phyloP scores from a whole-genome alignment of 441 rosid genomes.

The Corymbia citriodora region DNA sequence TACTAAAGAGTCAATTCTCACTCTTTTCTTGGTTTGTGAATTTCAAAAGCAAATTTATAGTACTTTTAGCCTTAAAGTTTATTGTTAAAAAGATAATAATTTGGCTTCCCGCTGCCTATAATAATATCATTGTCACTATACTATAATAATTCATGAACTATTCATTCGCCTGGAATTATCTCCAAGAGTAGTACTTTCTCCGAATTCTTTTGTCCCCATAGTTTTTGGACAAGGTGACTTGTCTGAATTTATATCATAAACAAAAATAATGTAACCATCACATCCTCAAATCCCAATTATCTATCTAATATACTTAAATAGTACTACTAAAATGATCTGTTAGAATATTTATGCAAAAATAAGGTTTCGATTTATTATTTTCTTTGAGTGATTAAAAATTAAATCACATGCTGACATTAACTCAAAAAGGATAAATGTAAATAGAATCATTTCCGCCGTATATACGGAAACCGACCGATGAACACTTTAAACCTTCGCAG shows the following conservation, averaged over 20 bases:
- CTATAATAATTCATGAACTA: not conserved
- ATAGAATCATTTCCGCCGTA: not conserved
- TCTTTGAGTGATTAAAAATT: not conserved
- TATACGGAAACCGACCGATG: not conserved
- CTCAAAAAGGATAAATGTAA: not conserved
- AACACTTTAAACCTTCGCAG: not conserved
- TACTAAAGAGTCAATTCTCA: not conserved
- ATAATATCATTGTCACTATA: not conserved
- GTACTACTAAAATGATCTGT: not conserved
- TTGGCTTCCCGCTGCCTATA: not conserved
- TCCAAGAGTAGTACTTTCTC: not conserved
- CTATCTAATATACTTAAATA: not conserved
- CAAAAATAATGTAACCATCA: not conserved
- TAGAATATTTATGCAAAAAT: not conserved
- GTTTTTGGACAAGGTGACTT: rapidly evolving
- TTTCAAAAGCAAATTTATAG: not conserved
- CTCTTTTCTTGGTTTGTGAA: not conserved
- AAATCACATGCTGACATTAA: not conserved
- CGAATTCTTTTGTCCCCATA: not conserved
- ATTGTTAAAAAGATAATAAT: not conserved
- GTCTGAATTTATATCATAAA: not conserved
- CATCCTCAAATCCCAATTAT: not conserved
- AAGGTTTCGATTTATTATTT: not conserved
- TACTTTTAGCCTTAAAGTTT: not conserved
- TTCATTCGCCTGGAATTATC: not conserved